Evolutionary conservation across 2,329 filamentous ascomycete species (phyloP), one percentile per base, ranked within the genome.

Genomic region (Byssothecium circinans): DNA sequence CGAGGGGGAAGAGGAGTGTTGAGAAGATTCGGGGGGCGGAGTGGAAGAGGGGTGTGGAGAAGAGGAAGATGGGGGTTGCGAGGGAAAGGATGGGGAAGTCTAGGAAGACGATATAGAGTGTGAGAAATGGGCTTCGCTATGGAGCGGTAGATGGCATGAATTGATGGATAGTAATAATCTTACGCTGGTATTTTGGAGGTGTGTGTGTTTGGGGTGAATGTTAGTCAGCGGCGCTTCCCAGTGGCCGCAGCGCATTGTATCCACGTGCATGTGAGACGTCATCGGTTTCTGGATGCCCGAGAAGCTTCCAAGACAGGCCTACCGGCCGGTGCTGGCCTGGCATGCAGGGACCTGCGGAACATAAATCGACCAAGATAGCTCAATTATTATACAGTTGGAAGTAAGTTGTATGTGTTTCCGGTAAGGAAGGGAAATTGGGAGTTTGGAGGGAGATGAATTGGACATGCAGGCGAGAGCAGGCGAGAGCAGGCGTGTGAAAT

Each of bases 41-140:
- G n/a, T n/a, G 33, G n/a, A 35, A 27, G 37, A 25, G 14, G 37
- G 20, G 37, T n/a, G 6, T 17, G 11, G 15, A 15, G 29, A 65
- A 52, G 56, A 58, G 59, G 46, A 46, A 44, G n/a, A 33, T 44
- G 30, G 46, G 51, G 56, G 56, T 57, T 45, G 49, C 45, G 17
- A 33, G 42, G 27, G 47, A 50, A 8, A 52, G 60, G 41, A 53
- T 53, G 32, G 54, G 47, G 37, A 58, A 42, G 50, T 43, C 25
- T 10, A 42, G 30, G 46, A 42, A 39, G 6, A 15, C 12, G 15
- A 5, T 11, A n/a, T 38, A 22, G 17, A n/a, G n/a, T n/a, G n/a
- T n/a, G n/a, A n/a, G n/a, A n/a, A n/a, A n/a, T n/a, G n/a, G n/a
- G n/a, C n/a, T n/a, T n/a, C n/a, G n/a, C n/a, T n/a, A n/a, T n/a